phyloP scores from a whole-genome alignment of 345 rosid species.

The Pugionium cornutum region DNA sequence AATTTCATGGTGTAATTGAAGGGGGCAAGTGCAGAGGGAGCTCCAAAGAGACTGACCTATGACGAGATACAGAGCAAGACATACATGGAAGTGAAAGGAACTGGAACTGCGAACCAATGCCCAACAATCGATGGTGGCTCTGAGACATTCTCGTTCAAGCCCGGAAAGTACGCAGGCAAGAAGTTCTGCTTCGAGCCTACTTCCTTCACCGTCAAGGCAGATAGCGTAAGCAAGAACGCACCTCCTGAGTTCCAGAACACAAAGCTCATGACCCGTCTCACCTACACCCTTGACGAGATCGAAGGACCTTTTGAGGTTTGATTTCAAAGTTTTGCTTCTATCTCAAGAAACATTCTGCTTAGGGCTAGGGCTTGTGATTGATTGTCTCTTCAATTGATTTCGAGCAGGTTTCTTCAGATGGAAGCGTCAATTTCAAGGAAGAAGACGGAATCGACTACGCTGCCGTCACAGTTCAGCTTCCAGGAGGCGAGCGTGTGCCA shows the following conservation, averaged over 20 bases:
- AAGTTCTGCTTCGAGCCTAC: conserved; percentile 94
- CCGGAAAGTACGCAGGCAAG: conserved; percentile 83
- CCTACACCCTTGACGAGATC: conserved; percentile 39
- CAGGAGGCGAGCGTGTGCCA: conserved; percentile 94
- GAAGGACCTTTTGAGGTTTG: conserved; percentile 86
- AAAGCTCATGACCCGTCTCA: conserved; percentile 94
- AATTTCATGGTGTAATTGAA: conserved; percentile 26
- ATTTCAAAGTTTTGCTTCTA: background rate
- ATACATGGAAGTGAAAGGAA: conserved; percentile 92
- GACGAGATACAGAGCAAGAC: conserved; percentile 98
- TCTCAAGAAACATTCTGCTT: background rate
- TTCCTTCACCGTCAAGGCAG: conserved; percentile 98
- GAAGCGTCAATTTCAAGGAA: conserved; percentile 74
- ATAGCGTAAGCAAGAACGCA: conserved; percentile 71
- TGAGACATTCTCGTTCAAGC: conserved; percentile 69
- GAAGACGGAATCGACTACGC: conserved; percentile 96
- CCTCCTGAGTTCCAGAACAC: conserved; percentile 92
- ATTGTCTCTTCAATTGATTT: conserved; percentile 1
- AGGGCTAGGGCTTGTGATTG: conserved; percentile 13
- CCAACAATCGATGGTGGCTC: conserved; percentile 80
- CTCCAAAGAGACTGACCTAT: conserved; percentile 79
- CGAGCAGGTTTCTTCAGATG: conserved; percentile 52
- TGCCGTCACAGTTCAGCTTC: conserved; percentile 91
- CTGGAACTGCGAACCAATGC: conserved; percentile 95
- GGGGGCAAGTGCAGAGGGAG: conserved; percentile 96